Evolutionary conservation across 345 rosid genomes (phyloP).

Genomic region (Aquilaria yunnanensis): DNA sequence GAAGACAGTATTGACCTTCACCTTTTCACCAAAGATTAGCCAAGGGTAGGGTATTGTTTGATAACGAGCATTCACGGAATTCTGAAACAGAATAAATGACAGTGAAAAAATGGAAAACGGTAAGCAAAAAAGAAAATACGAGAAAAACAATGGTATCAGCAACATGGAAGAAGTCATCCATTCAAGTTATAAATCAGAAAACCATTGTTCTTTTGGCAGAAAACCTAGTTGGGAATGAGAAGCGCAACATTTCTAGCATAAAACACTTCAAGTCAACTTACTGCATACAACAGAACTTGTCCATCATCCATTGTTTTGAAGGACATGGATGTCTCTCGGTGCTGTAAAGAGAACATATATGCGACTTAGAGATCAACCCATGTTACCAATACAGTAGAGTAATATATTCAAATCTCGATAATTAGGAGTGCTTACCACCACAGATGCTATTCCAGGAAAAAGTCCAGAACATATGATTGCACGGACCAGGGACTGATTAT

Average conservation of each 20-base stretch:
- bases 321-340: slow-evolving; percentile 88
- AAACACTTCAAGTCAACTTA: slow-evolving; percentile 22
- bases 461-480: slow-evolving; percentile 95
- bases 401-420: background rate
- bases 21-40: slow-evolving; percentile 96
- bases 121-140: background rate
- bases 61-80: slow-evolving; percentile 90
- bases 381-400: background rate
- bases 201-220: no score
- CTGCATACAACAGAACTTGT: slow-evolving; percentile 79
- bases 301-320: slow-evolving; percentile 99
- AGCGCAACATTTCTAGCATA: no score
- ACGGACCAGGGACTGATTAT: slow-evolving; percentile 82
- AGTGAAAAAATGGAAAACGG: slow-evolving; percentile 1
- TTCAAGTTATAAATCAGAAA: background rate
- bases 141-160: background rate
- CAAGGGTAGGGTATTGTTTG: slow-evolving; percentile 90
- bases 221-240: no score
- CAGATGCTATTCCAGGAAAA: slow-evolving; percentile 94
- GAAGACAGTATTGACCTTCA: slow-evolving; percentile 87
- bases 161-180: background rate
- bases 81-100: slow-evolving; percentile 40
- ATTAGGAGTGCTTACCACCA: slow-evolving; percentile 52
- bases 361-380: slow-evolving; percentile 7
- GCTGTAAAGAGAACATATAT: slow-evolving; percentile 39